phyloP scores from a whole-genome alignment of 805 yeast genomes.

The Candida alai region DNA sequence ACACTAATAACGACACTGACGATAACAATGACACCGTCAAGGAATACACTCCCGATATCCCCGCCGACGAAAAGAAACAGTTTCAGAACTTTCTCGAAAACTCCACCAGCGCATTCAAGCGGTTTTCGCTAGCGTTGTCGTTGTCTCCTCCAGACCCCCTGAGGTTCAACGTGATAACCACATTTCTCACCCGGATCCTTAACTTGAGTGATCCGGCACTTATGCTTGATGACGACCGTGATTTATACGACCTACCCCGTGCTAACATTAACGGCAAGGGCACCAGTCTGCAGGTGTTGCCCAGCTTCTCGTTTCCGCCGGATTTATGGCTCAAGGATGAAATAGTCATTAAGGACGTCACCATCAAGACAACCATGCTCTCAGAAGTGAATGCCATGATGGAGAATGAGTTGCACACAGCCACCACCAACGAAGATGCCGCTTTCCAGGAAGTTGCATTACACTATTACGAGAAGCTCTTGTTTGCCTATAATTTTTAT shows the following conservation, averaged over 20 bases:
- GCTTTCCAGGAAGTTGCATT: constrained; percentile 24
- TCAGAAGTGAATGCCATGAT: constrained; percentile 31
- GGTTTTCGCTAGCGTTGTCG: too few species aligned
- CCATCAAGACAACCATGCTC: constrained; percentile 29
- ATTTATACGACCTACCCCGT: too few species aligned
- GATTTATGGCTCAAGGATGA: constrained; percentile 37
- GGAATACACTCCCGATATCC: too few species aligned
- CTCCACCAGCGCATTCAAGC: too few species aligned
- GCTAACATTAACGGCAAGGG: too few species aligned
- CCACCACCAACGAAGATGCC: constrained; percentile 4
- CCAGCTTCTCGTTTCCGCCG: constrained; percentile 28
- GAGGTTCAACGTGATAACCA: neutral
- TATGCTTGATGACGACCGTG: too few species aligned
- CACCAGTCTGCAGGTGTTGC: neutral
- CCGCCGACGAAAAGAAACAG: too few species aligned
- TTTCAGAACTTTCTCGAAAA: too few species aligned
- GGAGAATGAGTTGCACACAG: constrained; percentile 10
- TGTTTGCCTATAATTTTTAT: constrained; percentile 31
- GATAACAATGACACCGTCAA: too few species aligned
- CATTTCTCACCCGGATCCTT: constrained; percentile 6
- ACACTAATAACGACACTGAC: too few species aligned
- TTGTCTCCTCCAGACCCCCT: neutral
- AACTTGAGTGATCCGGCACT: constrained; percentile 7
- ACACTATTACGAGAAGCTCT: constrained; percentile 26
- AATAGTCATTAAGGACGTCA: constrained; percentile 28